These are phyloP conservation scores for Candida incommunis DNA, from an alignment of 805 yeast species.

Conservation along the genomic window DNA sequence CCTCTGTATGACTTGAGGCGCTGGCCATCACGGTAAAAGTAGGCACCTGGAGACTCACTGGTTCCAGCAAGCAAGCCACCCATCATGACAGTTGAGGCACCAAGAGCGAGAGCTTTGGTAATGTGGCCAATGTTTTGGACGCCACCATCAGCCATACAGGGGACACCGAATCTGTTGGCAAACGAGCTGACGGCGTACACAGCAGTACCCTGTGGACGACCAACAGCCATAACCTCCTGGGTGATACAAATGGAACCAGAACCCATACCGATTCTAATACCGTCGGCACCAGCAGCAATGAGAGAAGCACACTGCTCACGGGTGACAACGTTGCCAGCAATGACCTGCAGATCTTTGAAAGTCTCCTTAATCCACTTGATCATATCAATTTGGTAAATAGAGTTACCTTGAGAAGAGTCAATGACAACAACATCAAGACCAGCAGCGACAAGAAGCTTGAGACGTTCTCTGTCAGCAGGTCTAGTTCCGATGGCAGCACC, in stretches of 20 bases:
- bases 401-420: conserved; percentile 97
- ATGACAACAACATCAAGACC: conserved; percentile 93
- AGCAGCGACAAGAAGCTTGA: conserved; percentile 74
- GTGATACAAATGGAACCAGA: conserved; percentile 98
- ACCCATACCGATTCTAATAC: conserved; percentile 98
- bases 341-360: conserved; percentile 68
- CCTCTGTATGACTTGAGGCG: conserved; percentile 96
- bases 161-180: conserved; percentile 91
- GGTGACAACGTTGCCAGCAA: conserved; percentile 97
- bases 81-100: conserved; percentile 98
- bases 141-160: conserved; percentile 99
- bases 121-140: conserved; percentile 97
- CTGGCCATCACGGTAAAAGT: conserved; percentile 95
- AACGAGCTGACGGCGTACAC: conserved; percentile 89
- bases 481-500: conserved; percentile 99
- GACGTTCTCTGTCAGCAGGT: conserved; percentile 75
- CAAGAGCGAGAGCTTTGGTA: conserved; percentile 89
- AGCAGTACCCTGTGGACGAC: conserved; percentile 99
- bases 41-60: conserved; percentile 95
- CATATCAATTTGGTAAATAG: conserved; percentile 88
- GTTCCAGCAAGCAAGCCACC: conserved; percentile 99
- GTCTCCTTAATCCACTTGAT: conserved; percentile 77
- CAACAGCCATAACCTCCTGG: conserved; percentile 99
- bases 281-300: conserved; percentile 94
- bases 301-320: conserved; percentile 97